Percentiles rank a stretch among this genome's conserved stretches.
Conservation (phyloP, 768 basidiomycete genomes). For the Porpolomopsis calyptriformis region DNA sequence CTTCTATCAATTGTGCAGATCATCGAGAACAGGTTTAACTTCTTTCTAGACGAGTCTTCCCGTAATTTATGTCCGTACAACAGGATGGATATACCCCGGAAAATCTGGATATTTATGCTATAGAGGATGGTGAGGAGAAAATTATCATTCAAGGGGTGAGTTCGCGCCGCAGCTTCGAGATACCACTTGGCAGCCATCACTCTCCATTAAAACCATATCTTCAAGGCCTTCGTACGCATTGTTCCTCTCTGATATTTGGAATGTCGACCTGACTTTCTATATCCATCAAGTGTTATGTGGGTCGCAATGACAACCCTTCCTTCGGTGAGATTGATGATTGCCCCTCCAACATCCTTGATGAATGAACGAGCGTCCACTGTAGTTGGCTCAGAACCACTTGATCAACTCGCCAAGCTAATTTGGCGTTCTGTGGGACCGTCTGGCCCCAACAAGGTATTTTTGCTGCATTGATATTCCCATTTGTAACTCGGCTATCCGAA, state of each 20-base stretch:
- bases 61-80: background rate
- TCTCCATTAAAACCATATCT: constrained; percentile 7
- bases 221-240: constrained; percentile 41
- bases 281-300: constrained; percentile 65
- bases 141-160: constrained; percentile 48
- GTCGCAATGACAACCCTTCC: constrained; percentile 75
- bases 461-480: background rate
- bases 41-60: background rate
- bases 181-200: too few relatives aligned
- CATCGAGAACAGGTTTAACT: constrained; percentile 67
- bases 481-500: constrained; percentile 18
- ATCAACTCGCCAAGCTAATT: constrained; percentile 55
- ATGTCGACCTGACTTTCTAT: background rate
- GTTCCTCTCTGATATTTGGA: background rate
- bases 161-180: too few relatives aligned
- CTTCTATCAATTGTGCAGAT: constrained; percentile 42
- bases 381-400: constrained; percentile 83
- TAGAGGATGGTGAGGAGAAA: constrained; percentile 40
- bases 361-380: background rate
- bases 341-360: background rate
- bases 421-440: constrained; percentile 76
- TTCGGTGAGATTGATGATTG: constrained; percentile 47
- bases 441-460: constrained; percentile 74
- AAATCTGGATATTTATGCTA: constrained; percentile 58
- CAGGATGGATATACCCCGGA: constrained; percentile 90